Base-by-base conservation (phyloP, 768 basidiomycete genomes). In the Leccinum longicurvipes region DNA sequence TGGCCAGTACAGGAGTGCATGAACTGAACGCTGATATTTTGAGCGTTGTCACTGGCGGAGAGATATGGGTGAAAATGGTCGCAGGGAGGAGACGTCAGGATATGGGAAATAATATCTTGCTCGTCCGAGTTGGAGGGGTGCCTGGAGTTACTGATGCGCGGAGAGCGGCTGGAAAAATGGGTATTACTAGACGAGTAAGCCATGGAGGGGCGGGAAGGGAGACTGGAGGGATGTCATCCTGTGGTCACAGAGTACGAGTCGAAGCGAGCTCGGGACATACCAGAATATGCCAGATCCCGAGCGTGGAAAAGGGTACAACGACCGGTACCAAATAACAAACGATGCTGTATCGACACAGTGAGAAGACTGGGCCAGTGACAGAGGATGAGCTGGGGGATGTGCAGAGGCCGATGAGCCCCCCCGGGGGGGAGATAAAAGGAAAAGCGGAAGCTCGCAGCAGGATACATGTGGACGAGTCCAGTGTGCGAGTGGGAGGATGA, bases 11-110 rank as follows among this genome's bases (percentile, higher is more conserved):
- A 64, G 57, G 64, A 60, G 42, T 51, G 55, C 70, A 64, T 57
- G 65, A 71, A 69, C 60, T 71, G 71, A 50, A 64, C 58, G 27
- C 67, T 70, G 64, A 68, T 60, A 68, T 60, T 68, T 58, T 64
- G 66, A 28, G 59, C 28, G 53, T 54, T 57, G 21, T 50, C 60
- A 49, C 46, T 53, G 4, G 53, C 7, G 23, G 28, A n/a, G 14
- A 61, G 62, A 58, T 61, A 66, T 55, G 61, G 50, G 21, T 53
- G 59, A 32, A 51, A 61, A 1, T 45, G 28, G 27, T 64, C 61
- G 31, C 51, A 59, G 24, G 60, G 41, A 29, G 60, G 56, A 10
- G 65, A 47, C 3, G 60, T 41, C 7, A 61, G 48, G 14, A 61
- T 49, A 47, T 70, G 63, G 31, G 67, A 62, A 6, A 57, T 47